A percentile compares a stretch with the other conserved stretches of the same genome.
Evolutionary conservation across 208 protist species (phyloP).

Genomic region (Trypanosomatidae sp.): DNA sequence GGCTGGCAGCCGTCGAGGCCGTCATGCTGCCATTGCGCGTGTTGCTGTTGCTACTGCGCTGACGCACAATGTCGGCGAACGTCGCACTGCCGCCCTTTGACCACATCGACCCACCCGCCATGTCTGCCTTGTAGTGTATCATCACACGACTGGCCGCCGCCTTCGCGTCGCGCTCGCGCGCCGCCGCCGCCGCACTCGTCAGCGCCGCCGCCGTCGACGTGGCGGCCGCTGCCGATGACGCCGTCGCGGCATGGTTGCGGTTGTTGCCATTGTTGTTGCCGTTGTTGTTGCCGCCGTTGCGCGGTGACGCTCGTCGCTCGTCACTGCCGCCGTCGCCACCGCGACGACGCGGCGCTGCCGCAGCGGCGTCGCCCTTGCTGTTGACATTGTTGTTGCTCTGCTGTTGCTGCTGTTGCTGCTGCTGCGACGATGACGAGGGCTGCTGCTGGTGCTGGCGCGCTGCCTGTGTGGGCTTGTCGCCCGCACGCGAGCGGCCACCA

Average conservation of each 20-base stretch:
- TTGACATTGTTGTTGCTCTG: conserved; percentile 5
- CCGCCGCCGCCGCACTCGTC: conserved; percentile 4
- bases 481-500: too few relatives aligned
- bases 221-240: conserved; percentile 4
- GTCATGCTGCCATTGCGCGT: too few relatives aligned
- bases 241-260: conserved; percentile 1
- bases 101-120: conserved; percentile 21
- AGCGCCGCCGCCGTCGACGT: neutral
- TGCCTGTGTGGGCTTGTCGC: neutral
- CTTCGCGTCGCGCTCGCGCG: neutral
- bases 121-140: conserved; percentile 27
- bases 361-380: conserved; percentile 2
- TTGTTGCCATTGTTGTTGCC: conserved; percentile 1
- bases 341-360: too few relatives aligned
- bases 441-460: neutral
- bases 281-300: neutral
- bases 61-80: conserved; percentile 46
- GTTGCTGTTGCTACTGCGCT: too few relatives aligned
- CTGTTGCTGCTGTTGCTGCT: neutral
- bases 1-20: too few relatives aligned
- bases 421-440: neutral
- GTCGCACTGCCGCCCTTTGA: conserved; percentile 30
- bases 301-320: neutral
- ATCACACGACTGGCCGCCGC: conserved; percentile 12
- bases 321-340: neutral